Conservation (phyloP, 176 grass and related monocot species). For the Musa acuminata region DNA sequence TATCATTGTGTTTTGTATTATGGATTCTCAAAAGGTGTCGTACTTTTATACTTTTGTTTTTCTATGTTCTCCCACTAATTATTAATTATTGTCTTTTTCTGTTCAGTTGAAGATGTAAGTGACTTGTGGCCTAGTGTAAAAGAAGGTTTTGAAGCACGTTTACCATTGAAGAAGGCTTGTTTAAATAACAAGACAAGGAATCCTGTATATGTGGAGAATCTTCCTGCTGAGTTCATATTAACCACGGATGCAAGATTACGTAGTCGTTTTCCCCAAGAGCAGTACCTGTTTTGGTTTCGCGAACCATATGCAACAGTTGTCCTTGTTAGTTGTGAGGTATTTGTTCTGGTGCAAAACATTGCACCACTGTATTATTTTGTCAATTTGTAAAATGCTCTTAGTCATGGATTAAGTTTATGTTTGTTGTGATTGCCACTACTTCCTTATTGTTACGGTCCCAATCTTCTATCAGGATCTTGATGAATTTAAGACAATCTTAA, state of each 20-base stretch:
- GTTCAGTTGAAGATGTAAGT: conserved; percentile 90
- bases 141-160: conserved; percentile 55
- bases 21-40: background rate
- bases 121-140: conserved; percentile 87
- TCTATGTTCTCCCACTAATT: conserved; percentile 1
- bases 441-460: conserved; percentile 6
- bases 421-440: conserved; percentile 7
- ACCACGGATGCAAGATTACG: conserved; percentile 90
- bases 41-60: background rate
- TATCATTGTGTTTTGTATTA: background rate
- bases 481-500: conserved; percentile 96
- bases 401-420: background rate
- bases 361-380: background rate
- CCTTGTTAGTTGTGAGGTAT: conserved; percentile 88
- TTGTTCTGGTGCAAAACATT: conserved; percentile 13
- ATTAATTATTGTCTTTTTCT: conserved; percentile 16
- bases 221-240: conserved; percentile 80
- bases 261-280: conserved; percentile 89
- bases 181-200: conserved; percentile 94
- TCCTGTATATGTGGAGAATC: conserved; percentile 68
- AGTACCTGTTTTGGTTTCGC: conserved; percentile 89
- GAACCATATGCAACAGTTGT: conserved; percentile 89
- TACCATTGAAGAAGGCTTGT: conserved; percentile 81
- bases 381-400: background rate
- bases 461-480: conserved; percentile 65